A percentile compares a stretch with the other conserved stretches of the same genome.
Evolutionary conservation across 192 early-diverging fungal genomes (phyloP).

Genomic region (Anaeromyces robustus): DNA sequence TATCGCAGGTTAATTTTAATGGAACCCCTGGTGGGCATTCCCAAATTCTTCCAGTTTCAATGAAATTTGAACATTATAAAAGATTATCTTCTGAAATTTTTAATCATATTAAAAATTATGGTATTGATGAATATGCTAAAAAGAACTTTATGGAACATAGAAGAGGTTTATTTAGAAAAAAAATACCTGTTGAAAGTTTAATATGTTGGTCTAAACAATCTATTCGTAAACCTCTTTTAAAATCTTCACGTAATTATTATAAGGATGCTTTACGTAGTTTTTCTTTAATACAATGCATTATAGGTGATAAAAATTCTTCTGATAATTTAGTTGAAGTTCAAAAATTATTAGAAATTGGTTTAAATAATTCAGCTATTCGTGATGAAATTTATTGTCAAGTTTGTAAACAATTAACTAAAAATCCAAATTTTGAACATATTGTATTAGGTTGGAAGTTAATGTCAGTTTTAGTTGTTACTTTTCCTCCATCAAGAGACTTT

Average conservation of each 20-base stretch:
- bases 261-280: slow-evolving; percentile 79
- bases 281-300: slow-evolving; percentile 62
- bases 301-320: slow-evolving; percentile 45
- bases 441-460: slow-evolving; percentile 66
- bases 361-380: slow-evolving; percentile 53
- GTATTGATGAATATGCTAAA: slow-evolving; percentile 73
- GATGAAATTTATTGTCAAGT: slow-evolving; percentile 93
- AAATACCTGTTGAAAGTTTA: slow-evolving; percentile 80
- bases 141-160: slow-evolving; percentile 83
- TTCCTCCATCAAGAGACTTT: slow-evolving; percentile 79
- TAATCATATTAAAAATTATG: slow-evolving; percentile 53
- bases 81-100: slow-evolving; percentile 13
- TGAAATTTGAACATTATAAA: not conserved
- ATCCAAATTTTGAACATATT: not conserved
- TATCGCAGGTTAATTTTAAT: not conserved
- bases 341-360: slow-evolving; percentile 58
- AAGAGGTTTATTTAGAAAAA: slow-evolving; percentile 55
- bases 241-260: slow-evolving; percentile 56
- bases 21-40: not conserved
- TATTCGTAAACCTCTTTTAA: slow-evolving; percentile 31
- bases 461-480: slow-evolving; percentile 64
- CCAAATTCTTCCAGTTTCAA: not conserved
- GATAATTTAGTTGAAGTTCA: slow-evolving; percentile 38
- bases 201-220: slow-evolving; percentile 30
- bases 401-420: slow-evolving; percentile 24